These are phyloP conservation scores for Fusarium nematophilum DNA, from an alignment of 2,329 filamentous ascomycete genomes.

Conservation along the genomic window DNA sequence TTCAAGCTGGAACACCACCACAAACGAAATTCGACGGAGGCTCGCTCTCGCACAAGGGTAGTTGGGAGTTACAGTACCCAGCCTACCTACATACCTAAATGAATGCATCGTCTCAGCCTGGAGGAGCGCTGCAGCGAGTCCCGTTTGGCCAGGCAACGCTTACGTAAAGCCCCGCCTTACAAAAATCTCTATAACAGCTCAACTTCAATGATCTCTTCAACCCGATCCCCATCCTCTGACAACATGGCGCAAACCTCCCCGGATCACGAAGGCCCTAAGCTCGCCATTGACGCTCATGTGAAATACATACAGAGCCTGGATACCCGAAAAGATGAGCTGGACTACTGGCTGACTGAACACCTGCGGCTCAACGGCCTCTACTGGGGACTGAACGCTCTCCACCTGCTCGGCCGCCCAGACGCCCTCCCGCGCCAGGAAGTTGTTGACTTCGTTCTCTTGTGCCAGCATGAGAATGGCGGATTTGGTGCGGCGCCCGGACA, in stretches of 20 bases:
- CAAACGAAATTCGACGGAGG: too few relatives aligned
- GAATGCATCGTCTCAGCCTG: too few relatives aligned
- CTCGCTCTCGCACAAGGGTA: too few relatives aligned
- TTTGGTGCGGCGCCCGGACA: constrained; percentile 95
- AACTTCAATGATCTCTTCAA: constrained; percentile 7
- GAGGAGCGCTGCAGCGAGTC: too few relatives aligned
- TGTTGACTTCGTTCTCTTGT: constrained; percentile 95
- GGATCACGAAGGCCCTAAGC: constrained; percentile 53
- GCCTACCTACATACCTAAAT: too few relatives aligned
- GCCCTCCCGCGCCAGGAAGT: constrained; percentile 84
- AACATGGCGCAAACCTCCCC: constrained; percentile 46
- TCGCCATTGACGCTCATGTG: constrained; percentile 75
- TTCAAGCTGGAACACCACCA: too few relatives aligned
- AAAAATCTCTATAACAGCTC: constrained; percentile 29
- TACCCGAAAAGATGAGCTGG: constrained; percentile 90
- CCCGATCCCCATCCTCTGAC: constrained; percentile 17
- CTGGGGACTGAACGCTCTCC: constrained; percentile 91
- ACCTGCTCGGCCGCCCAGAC: constrained; percentile 84
- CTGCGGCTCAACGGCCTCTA: constrained; percentile 95
- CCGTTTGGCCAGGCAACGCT: constrained; percentile 27
- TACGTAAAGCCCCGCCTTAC: constrained; percentile 27
- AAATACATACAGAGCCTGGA: constrained; percentile 94
- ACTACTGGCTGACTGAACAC: constrained; percentile 98
- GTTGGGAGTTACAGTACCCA: too few relatives aligned
- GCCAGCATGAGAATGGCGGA: constrained; percentile 87